phyloP scores from a whole-genome alignment of 495 filamentous ascomycete genomes.

The Parathielavia hyrcaniae region DNA sequence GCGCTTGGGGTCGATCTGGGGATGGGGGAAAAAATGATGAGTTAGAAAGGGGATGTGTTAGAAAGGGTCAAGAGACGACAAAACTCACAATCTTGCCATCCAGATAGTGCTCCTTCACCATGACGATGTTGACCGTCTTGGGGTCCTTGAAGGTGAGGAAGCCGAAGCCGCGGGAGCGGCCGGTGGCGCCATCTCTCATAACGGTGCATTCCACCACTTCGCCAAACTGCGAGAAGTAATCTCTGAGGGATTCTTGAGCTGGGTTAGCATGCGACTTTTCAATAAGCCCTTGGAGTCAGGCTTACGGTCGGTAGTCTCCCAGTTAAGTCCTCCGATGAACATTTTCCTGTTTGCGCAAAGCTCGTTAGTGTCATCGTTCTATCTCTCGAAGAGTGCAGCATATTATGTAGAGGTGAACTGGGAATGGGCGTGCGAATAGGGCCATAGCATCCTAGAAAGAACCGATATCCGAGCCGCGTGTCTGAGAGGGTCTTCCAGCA shows the following conservation, averaged over 20 bases:
- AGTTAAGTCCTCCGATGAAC: conserved; percentile 98
- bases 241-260: conserved; percentile 79
- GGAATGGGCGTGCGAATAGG: not conserved
- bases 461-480: no score
- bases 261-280: not conserved
- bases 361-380: conserved; percentile 31
- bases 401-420: not conserved
- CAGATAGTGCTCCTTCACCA: conserved; percentile 98
- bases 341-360: conserved; percentile 65
- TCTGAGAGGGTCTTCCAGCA: no score
- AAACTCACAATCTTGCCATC: conserved; percentile 93
- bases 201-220: conserved; percentile 97
- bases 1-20: conserved; percentile 92
- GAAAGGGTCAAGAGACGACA: not conserved
- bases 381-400: no score
- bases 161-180: conserved; percentile 90
- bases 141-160: conserved; percentile 97
- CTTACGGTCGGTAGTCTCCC: conserved; percentile 98
- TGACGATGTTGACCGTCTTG: conserved; percentile 95
- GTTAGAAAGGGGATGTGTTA: not conserved
- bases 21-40: conserved; percentile 7
- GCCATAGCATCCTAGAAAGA: not conserved
- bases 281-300: conserved; percentile 7
- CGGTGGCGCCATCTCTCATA: conserved; percentile 92
- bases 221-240: conserved; percentile 97